Evolutionary conservation across 2,329 filamentous ascomycete species (phyloP).

Genomic region (Metarhizium guizhouense): DNA sequence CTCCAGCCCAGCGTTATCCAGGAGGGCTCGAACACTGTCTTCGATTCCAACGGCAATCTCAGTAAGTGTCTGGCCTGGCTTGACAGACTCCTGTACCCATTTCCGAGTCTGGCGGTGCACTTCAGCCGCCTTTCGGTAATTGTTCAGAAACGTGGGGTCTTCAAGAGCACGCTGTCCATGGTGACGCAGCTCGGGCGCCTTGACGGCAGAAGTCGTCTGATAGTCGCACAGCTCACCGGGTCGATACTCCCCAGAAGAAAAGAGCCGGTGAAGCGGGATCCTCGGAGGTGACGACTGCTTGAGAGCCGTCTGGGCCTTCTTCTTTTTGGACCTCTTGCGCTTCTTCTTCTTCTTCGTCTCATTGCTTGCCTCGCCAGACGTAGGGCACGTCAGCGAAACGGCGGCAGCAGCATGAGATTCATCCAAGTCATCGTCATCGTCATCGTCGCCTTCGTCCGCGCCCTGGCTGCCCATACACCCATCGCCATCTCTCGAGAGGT

Average conservation of each 20-base stretch:
- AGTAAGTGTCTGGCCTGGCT: conserved; percentile 65
- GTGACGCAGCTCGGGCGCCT: not conserved
- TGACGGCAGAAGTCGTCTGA: too few species aligned
- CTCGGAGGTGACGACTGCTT: conserved; percentile 24
- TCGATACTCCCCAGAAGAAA: conserved; percentile 18
- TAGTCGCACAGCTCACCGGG: conserved; percentile 8
- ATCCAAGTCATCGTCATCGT: conserved; percentile 17
- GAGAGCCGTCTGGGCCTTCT: not conserved
- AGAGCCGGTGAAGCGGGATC: conserved; percentile 21
- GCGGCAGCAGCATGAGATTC: not conserved
- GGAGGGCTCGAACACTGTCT: conserved; percentile 63
- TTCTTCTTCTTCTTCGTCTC: too few species aligned
- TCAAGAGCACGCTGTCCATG: conserved; percentile 17
- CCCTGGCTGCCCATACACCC: too few species aligned
- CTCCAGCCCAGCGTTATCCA: conserved; percentile 63
- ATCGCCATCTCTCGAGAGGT: too few species aligned
- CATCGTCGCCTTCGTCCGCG: conserved; percentile 15
- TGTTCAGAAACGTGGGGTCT: conserved; percentile 53
- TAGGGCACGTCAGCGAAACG: too few species aligned
- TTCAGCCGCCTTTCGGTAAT: conserved; percentile 73
- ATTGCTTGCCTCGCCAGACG: too few species aligned
- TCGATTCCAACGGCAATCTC: conserved; percentile 78
- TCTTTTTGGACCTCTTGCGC: not conserved
- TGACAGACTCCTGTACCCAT: conserved; percentile 69
- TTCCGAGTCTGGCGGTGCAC: conserved; percentile 73